Evolutionary conservation across 805 yeast genomes (phyloP).

Genomic region (Candida golubevii): DNA sequence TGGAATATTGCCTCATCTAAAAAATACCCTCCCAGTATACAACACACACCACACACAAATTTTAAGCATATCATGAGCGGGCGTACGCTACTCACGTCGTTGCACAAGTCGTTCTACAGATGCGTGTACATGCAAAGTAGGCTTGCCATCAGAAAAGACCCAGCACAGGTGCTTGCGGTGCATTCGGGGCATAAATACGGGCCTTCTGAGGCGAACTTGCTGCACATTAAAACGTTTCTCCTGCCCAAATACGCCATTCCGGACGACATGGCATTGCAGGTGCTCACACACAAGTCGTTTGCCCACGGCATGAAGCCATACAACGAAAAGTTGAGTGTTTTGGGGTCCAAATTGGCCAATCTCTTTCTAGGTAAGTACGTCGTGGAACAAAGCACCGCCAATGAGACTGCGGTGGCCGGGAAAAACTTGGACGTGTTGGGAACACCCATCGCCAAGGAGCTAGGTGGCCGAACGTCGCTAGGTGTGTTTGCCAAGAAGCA

Average conservation of each 20-base stretch:
- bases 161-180: slow-evolving; percentile 43
- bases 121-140: slow-evolving; percentile 47
- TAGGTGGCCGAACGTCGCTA: slow-evolving; percentile 47
- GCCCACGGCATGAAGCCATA: slow-evolving; percentile 88
- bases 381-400: slow-evolving; percentile 23
- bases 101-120: slow-evolving; percentile 18
- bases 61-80: not conserved
- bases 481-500: slow-evolving; percentile 49
- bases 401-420: slow-evolving; percentile 40
- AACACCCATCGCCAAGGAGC: slow-evolving; percentile 45
- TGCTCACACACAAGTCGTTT: slow-evolving; percentile 89
- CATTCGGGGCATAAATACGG: slow-evolving; percentile 47
- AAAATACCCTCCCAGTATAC: too few species aligned
- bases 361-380: slow-evolving; percentile 44
- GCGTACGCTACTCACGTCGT: slow-evolving; percentile 7
- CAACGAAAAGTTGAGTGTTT: slow-evolving; percentile 75
- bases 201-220: slow-evolving; percentile 43
- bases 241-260: slow-evolving; percentile 47
- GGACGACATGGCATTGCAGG: slow-evolving; percentile 65
- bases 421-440: slow-evolving; percentile 60
- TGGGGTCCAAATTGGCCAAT: slow-evolving; percentile 65
- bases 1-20: too few species aligned
- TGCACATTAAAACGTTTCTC: slow-evolving; percentile 46
- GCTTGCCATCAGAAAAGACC: slow-evolving; percentile 69
- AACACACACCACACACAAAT: too few species aligned